Evolutionary conservation across 1,284 basidiomycete species (phyloP).

Genomic region (Coriolopsis trogii): DNA sequence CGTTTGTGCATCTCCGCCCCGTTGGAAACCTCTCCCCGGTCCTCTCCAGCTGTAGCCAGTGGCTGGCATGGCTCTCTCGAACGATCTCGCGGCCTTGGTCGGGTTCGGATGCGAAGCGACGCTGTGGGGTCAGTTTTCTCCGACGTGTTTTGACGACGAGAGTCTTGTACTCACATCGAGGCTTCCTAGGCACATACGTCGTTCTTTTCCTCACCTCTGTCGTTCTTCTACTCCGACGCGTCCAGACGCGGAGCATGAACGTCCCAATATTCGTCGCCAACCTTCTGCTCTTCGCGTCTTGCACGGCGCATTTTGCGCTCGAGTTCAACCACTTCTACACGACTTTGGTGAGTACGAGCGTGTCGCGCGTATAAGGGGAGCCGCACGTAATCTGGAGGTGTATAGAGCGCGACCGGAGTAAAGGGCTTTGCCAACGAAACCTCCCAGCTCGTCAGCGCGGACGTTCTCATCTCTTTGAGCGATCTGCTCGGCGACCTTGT

Average conservation of each 20-base stretch:
- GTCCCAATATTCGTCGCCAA: constrained; percentile 10
- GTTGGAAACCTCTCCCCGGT: too few species aligned
- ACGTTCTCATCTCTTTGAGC: constrained; percentile 38
- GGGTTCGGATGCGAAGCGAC: constrained; percentile 38
- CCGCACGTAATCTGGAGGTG: not conserved
- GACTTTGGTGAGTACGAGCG: constrained; percentile 30
- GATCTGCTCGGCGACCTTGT: constrained; percentile 42
- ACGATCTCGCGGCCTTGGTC: constrained; percentile 35
- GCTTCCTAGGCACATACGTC: constrained; percentile 11
- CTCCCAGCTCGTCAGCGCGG: constrained; percentile 29
- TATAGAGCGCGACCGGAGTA: constrained; percentile 4
- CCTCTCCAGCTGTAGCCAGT: too few species aligned
- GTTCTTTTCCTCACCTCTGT: constrained; percentile 8
- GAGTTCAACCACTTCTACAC: constrained; percentile 41
- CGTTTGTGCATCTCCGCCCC: too few species aligned
- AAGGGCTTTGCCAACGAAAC: constrained; percentile 35
- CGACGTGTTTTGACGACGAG: not conserved
- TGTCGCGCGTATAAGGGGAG: not conserved
- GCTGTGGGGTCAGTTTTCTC: constrained; percentile 27
- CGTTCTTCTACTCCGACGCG: constrained; percentile 21
- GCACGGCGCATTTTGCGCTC: constrained; percentile 40
- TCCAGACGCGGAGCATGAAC: constrained; percentile 5
- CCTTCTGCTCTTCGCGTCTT: constrained; percentile 34
- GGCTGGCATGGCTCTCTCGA: constrained; percentile 8
- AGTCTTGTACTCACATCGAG: too few species aligned